Percentiles rank a stretch among this genome's conserved stretches.
Conservation (phyloP, 2,329 filamentous ascomycete species). For the Talaromyces sp. region DNA sequence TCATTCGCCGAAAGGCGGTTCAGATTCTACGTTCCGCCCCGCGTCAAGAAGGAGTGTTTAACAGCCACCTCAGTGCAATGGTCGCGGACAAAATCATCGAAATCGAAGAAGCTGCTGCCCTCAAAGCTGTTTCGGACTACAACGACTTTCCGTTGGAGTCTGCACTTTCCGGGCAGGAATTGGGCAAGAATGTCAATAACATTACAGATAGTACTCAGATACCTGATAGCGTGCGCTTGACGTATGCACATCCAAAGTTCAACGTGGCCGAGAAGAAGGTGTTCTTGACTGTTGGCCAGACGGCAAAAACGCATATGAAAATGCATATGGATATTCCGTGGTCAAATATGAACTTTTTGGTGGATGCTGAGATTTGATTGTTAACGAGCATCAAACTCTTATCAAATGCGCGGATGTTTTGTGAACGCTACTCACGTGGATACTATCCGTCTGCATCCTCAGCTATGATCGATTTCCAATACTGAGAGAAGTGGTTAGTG, state of each 20-base stretch:
- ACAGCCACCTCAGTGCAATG: constrained; percentile 24
- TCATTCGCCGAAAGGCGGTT: constrained; percentile 30
- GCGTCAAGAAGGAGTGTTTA: constrained; percentile 28
- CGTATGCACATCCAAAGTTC: constrained; percentile 17
- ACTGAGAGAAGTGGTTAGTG: not conserved
- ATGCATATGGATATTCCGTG: constrained; percentile 16
- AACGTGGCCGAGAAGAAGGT: constrained; percentile 9
- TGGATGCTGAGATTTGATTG: not conserved
- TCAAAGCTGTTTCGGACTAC: not conserved
- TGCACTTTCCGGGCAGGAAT: not conserved
- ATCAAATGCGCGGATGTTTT: not conserved
- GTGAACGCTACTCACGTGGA: not conserved
- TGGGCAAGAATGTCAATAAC: not conserved
- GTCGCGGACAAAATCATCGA: constrained; percentile 27
- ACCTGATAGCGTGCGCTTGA: constrained; percentile 11
- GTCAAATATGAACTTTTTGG: constrained; percentile 2
- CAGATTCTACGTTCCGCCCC: constrained; percentile 25
- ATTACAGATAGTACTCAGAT: not conserved
- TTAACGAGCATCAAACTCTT: not conserved
- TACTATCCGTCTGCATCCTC: not conserved
- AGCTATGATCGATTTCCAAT: not conserved
- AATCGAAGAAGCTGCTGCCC: constrained; percentile 25
- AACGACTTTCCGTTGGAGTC: not conserved
- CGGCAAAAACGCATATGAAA: constrained; percentile 9
- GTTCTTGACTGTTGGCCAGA: constrained; percentile 14